A percentile compares a stretch with the other conserved stretches of the same genome.
phyloP scores from a whole-genome alignment of 1,284 basidiomycete genomes.

The Sporisorium reilianum region DNA sequence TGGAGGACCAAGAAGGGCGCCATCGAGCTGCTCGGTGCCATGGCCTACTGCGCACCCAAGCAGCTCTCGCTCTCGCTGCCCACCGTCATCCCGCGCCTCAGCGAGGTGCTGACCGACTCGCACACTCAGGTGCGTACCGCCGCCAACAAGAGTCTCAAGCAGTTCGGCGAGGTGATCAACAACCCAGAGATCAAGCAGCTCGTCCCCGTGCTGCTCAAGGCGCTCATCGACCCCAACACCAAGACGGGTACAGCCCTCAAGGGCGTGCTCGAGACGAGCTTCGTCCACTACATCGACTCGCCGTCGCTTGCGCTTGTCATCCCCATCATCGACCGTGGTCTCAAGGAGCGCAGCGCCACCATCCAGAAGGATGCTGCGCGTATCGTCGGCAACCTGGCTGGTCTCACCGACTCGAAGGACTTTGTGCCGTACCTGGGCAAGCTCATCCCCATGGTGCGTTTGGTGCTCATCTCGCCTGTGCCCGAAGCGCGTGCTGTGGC shows the following conservation, averaged over 20 bases:
- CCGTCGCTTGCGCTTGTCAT: constrained; percentile 96
- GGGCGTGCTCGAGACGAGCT: constrained; percentile 89
- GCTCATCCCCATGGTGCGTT: constrained; percentile 89
- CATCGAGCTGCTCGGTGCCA: constrained; percentile 96
- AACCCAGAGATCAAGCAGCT: constrained; percentile 86
- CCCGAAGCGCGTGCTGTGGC: constrained; percentile 97
- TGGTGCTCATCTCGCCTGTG: constrained; percentile 88
- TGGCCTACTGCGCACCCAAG: constrained; percentile 97
- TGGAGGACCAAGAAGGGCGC: constrained; percentile 99
- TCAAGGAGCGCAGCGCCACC: constrained; percentile 90
- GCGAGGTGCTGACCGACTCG: constrained; percentile 94
- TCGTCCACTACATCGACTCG: constrained; percentile 98
- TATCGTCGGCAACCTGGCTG: constrained; percentile 94
- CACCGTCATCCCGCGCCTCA: constrained; percentile 94
- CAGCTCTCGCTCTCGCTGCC: constrained; percentile 95
- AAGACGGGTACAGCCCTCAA: constrained; percentile 89
- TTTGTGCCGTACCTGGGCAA: constrained; percentile 93
- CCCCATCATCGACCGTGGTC: constrained; percentile 93
- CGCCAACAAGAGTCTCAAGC: constrained; percentile 95
- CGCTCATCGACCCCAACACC: constrained; percentile 88
- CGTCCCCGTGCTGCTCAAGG: constrained; percentile 92
- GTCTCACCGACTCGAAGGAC: constrained; percentile 91
- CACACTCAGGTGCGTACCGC: constrained; percentile 94
- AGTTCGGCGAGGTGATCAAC: constrained; percentile 83
- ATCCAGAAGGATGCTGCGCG: constrained; percentile 95